Evolutionary conservation across 75 land plant genomes (phyloP).

Genomic region (Selaginella moellendorffii): DNA sequence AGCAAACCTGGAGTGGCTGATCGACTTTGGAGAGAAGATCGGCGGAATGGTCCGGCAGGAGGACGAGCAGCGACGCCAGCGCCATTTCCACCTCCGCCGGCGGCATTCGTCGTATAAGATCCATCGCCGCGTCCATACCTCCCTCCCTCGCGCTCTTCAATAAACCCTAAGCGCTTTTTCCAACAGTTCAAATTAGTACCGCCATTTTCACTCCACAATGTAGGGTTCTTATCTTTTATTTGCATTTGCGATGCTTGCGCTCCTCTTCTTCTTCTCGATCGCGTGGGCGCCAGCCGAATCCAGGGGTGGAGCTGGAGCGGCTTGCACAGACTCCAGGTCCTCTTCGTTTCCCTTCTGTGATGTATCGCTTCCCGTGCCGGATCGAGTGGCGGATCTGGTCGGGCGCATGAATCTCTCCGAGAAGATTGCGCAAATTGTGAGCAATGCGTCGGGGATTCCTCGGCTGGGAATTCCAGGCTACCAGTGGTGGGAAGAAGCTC

Average conservation of each 20-base stretch:
- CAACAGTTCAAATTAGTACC: too few relatives aligned
- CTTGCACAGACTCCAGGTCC: slow-evolving; percentile 20
- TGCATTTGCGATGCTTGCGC: neutral
- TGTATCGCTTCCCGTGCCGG: slow-evolving; percentile 15
- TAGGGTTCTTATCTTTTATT: too few relatives aligned
- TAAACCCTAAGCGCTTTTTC: neutral
- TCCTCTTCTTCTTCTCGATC: neutral
- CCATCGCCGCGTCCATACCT: slow-evolving; percentile 88
- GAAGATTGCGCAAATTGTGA: slow-evolving; percentile 58
- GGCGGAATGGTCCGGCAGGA: slow-evolving; percentile 66
- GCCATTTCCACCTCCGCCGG: slow-evolving; percentile 54
- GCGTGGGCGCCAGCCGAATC: neutral
- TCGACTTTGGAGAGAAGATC: slow-evolving; percentile 84
- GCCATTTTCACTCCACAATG: too few relatives aligned
- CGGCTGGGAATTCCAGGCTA: slow-evolving; percentile 62
- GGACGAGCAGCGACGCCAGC: slow-evolving; percentile 44
- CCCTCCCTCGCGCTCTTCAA: too few relatives aligned
- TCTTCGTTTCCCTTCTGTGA: slow-evolving; percentile 37
- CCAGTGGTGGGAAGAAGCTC: slow-evolving; percentile 90
- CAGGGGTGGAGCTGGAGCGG: slow-evolving; percentile 29
- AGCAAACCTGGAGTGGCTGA: slow-evolving; percentile 90
- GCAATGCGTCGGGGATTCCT: slow-evolving; percentile 43
- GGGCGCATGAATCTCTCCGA: slow-evolving; percentile 44
- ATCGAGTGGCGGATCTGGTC: slow-evolving; percentile 45
- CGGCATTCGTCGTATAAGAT: slow-evolving; percentile 69